These are phyloP conservation scores for Polyplosphaeria fusca DNA, from an alignment of 495 filamentous ascomycete genomes.

Conservation along the genomic window DNA sequence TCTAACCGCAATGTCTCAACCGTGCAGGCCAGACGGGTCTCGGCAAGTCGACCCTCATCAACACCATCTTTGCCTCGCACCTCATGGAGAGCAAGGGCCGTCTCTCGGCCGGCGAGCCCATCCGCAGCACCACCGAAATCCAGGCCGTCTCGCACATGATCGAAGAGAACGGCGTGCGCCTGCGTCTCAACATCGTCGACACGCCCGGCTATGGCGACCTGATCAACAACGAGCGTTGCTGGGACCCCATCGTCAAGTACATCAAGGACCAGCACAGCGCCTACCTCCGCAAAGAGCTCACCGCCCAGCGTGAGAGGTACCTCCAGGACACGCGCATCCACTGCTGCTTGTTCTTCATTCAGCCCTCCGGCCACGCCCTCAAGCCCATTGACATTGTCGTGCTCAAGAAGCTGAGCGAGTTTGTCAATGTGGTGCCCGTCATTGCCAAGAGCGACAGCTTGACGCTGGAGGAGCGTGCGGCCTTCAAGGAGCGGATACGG, in stretches of 20 bases:
- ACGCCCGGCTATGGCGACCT: slow-evolving; percentile 78
- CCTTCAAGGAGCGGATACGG: slow-evolving; percentile 98
- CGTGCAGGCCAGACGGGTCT: slow-evolving; percentile 89
- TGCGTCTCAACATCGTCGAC: slow-evolving; percentile 76
- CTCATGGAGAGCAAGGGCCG: slow-evolving; percentile 98
- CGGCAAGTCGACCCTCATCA: slow-evolving; percentile 98
- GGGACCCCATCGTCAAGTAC: slow-evolving; percentile 98
- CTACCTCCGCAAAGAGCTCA: slow-evolving; percentile 98
- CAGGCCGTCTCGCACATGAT: slow-evolving; percentile 97
- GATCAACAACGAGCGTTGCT: slow-evolving; percentile 81
- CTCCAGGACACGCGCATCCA: slow-evolving; percentile 99
- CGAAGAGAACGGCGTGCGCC: slow-evolving; percentile 88
- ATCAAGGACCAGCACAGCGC: slow-evolving; percentile 99
- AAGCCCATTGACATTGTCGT: slow-evolving; percentile 99
- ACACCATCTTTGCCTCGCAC: slow-evolving; percentile 99
- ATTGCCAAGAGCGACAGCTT: slow-evolving; percentile 98
- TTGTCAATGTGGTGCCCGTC: slow-evolving; percentile 98
- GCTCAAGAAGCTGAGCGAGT: slow-evolving; percentile 96
- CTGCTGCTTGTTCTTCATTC: slow-evolving; percentile 99
- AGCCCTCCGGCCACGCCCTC: slow-evolving; percentile 92
- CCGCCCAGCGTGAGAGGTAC: slow-evolving; percentile 98
- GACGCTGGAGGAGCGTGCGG: slow-evolving; percentile 89
- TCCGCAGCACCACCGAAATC: slow-evolving; percentile 96
- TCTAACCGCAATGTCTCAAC: neutral
- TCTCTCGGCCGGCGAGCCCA: slow-evolving; percentile 82